Conservation (phyloP, 2,329 filamentous ascomycete genomes). For the Truncatella angustata region DNA sequence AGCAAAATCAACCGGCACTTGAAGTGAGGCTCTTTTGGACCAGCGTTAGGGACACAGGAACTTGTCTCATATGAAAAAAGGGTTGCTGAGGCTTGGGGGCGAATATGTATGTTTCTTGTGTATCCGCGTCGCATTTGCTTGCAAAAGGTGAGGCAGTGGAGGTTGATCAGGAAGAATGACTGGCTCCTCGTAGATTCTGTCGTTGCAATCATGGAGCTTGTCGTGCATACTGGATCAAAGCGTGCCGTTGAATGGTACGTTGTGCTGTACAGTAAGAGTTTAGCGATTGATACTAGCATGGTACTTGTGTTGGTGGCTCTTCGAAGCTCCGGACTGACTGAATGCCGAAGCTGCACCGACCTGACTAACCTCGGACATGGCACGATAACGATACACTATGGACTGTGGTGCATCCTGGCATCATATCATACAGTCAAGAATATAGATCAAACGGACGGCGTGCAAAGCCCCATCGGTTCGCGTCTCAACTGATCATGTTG, state of each 20-base stretch:
- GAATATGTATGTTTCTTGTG: background rate
- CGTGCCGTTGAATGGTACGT: conserved; percentile 20
- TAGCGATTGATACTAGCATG: conserved; percentile 17
- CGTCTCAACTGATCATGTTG: background rate
- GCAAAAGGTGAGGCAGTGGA: background rate
- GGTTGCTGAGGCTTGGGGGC: background rate
- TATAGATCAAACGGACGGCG: background rate
- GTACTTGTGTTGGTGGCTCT: conserved; percentile 12
- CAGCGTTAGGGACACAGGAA: background rate
- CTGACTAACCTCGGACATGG: background rate
- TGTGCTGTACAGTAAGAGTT: conserved; percentile 22
- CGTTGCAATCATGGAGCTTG: background rate
- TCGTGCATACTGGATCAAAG: conserved; percentile 16
- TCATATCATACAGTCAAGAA: background rate
- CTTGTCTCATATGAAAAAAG: background rate
- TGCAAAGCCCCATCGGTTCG: background rate
- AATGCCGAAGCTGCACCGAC: background rate
- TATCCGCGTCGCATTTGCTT: background rate
- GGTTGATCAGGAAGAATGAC: background rate
- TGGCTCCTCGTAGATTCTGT: background rate
- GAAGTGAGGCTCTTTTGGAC: background rate
- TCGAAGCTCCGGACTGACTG: background rate
- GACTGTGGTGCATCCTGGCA: background rate
- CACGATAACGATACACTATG: background rate
- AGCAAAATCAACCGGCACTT: background rate